A percentile compares a stretch with the other conserved stretches of the same genome.
phyloP scores from a whole-genome alignment of 805 yeast genomes.

The Saccharomyces eubayanus region DNA sequence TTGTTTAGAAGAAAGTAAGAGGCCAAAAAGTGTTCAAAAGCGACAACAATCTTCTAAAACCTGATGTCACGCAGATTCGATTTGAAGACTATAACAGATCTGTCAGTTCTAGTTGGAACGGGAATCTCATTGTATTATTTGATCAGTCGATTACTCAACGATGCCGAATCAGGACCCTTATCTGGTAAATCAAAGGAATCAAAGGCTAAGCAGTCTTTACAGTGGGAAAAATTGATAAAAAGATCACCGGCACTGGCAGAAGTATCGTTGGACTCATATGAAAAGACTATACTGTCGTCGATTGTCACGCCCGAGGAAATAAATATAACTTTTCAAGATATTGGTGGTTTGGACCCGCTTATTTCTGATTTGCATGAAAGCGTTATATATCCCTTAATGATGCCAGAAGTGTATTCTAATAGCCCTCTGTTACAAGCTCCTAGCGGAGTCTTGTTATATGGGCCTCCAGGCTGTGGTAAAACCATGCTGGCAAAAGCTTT shows the following conservation, averaged over 20 bases:
- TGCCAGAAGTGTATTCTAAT: slow-evolving; percentile 63
- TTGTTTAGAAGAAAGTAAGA: not conserved
- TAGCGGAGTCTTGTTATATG: slow-evolving; percentile 84
- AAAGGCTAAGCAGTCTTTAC: slow-evolving; percentile 50
- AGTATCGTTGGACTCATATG: slow-evolving; percentile 57
- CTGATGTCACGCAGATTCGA: slow-evolving; percentile 32
- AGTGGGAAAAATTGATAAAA: slow-evolving; percentile 48
- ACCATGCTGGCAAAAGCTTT: slow-evolving; percentile 95
- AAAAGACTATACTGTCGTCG: slow-evolving; percentile 63
- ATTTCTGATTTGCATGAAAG: slow-evolving; percentile 82
- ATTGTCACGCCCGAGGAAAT: slow-evolving; percentile 83
- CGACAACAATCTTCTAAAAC: not conserved
- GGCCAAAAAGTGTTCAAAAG: not conserved
- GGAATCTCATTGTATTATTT: slow-evolving; percentile 64
- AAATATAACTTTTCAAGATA: slow-evolving; percentile 61
- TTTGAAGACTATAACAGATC: slow-evolving; percentile 36
- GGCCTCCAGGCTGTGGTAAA: slow-evolving; percentile 98
- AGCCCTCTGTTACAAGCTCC: slow-evolving; percentile 82
- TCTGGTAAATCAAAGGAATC: slow-evolving; percentile 44
- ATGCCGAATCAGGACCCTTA: slow-evolving; percentile 37
- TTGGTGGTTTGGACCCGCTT: slow-evolving; percentile 81
- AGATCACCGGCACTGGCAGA: slow-evolving; percentile 50
- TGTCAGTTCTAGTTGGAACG: slow-evolving; percentile 50
- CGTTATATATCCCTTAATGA: slow-evolving; percentile 77
- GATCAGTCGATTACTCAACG: slow-evolving; percentile 37